Evolutionary conservation across 2,329 filamentous ascomycete species (phyloP).

Genomic region (Diplocarpon mali): DNA sequence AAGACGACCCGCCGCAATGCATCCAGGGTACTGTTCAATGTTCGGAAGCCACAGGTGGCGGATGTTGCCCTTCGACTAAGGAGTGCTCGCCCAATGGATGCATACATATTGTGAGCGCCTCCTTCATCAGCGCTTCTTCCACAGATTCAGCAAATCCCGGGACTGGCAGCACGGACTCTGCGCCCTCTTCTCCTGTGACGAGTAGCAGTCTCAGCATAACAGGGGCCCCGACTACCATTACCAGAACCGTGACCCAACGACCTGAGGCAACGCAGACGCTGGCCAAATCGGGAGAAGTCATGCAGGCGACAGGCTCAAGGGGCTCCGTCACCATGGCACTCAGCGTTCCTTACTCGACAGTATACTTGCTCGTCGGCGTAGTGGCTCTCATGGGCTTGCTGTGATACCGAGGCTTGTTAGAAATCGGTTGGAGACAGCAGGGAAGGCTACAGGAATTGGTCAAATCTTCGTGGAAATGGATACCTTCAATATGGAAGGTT

Average conservation of each 20-base stretch:
- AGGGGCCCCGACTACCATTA: conserved; percentile 11
- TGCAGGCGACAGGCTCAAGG: conserved; percentile 7
- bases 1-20: conserved; percentile 17
- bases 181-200: neutral
- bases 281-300: conserved; percentile 22
- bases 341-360: conserved; percentile 12
- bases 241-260: conserved; percentile 10
- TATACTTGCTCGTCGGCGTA: conserved; percentile 12
- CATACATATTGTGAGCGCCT: conserved; percentile 10
- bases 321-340: conserved; percentile 7
- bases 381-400: conserved; percentile 19
- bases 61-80: conserved; percentile 18
- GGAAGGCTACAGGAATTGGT: neutral
- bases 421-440: neutral
- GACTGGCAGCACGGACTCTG: neutral
- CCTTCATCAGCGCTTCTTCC: conserved; percentile 3
- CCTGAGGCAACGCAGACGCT: conserved; percentile 18
- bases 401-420: neutral
- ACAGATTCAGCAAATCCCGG: neutral
- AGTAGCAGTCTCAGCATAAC: neutral
- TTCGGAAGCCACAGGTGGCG: conserved; percentile 18
- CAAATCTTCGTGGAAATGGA: neutral
- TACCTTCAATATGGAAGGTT: neutral
- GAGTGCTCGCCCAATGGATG: conserved; percentile 21
- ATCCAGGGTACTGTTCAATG: conserved; percentile 17